Conservation (phyloP, 2,329 filamentous ascomycete genomes). For the Talaromyces pinophilus region DNA sequence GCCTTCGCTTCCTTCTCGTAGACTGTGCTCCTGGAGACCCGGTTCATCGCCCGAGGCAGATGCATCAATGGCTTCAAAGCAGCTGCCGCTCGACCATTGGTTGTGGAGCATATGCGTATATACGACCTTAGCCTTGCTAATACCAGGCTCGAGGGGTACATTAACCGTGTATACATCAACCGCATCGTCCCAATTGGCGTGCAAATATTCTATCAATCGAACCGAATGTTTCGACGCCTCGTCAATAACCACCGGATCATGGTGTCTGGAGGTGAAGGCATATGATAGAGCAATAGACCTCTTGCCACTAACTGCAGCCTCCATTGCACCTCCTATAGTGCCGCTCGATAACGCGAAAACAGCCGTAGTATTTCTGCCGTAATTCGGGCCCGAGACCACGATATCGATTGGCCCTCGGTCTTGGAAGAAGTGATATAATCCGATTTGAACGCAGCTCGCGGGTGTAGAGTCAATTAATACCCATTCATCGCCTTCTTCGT, state of each 20-base stretch:
- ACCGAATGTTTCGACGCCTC: constrained; percentile 74
- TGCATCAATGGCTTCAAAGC: constrained; percentile 76
- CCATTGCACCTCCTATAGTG: constrained; percentile 74
- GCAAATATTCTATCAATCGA: constrained; percentile 75
- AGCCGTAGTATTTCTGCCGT: constrained; percentile 78
- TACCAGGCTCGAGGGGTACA: constrained; percentile 76
- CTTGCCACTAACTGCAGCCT: constrained; percentile 70
- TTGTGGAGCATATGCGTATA: constrained; percentile 90
- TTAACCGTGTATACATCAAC: constrained; percentile 91
- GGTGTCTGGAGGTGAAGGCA: constrained; percentile 83
- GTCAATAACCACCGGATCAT: constrained; percentile 77
- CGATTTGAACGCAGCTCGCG: constrained; percentile 79
- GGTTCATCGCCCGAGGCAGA: constrained; percentile 60
- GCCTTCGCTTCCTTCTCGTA: constrained; percentile 65
- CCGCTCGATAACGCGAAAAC: constrained; percentile 77
- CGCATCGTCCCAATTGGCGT: constrained; percentile 69
- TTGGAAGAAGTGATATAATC: constrained; percentile 75
- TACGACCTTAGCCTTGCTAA: constrained; percentile 71
- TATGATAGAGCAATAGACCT: constrained; percentile 81
- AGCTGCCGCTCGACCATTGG: constrained; percentile 80
- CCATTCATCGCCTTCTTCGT: constrained; percentile 69
- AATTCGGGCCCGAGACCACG: constrained; percentile 79
- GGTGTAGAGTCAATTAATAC: constrained; percentile 78
- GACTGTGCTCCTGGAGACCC: constrained; percentile 69
- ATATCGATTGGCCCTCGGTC: constrained; percentile 72